These are phyloP conservation scores for Sporothrix euskadiensis DNA, from an alignment of 2,329 filamentous ascomycete genomes.

Conservation along the genomic window DNA sequence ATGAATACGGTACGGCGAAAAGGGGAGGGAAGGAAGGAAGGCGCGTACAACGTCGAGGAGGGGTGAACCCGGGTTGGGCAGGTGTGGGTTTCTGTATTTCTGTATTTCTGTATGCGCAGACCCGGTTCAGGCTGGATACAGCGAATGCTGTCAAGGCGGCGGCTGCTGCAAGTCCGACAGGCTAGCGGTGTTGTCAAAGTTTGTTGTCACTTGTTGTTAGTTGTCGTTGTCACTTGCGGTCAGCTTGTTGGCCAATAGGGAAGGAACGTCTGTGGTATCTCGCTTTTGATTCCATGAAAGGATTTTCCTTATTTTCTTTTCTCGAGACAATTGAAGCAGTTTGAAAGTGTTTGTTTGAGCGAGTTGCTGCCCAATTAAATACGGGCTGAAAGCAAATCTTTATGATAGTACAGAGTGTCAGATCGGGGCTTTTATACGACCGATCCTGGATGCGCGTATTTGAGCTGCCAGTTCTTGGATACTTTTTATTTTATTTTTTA, in stretches of 20 bases:
- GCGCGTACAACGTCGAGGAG: not conserved
- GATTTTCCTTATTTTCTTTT: not conserved
- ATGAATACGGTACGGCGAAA: not conserved
- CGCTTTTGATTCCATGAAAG: not conserved
- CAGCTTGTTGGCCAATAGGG: not conserved
- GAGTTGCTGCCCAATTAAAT: not conserved
- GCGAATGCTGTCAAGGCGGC: not conserved
- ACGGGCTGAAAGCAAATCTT: not conserved
- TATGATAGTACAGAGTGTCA: not conserved
- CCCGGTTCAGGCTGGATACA: not conserved
- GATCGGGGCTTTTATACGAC: not conserved
- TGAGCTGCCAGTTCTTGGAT: not conserved
- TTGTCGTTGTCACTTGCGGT: not conserved
- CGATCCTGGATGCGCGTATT: not conserved
- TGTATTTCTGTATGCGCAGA: not conserved
- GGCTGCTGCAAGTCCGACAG: not conserved
- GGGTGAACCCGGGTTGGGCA: not conserved
- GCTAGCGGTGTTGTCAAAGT: not conserved
- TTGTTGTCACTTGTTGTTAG: not conserved
- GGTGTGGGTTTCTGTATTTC: no score
- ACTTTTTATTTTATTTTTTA: not conserved
- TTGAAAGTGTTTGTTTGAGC: not conserved
- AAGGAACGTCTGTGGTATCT: not conserved
- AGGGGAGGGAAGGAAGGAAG: not conserved
- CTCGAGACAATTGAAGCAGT: not conserved